phyloP scores from a whole-genome alignment of 116 monocot genomes.

The Cymodocea nodosa region DNA sequence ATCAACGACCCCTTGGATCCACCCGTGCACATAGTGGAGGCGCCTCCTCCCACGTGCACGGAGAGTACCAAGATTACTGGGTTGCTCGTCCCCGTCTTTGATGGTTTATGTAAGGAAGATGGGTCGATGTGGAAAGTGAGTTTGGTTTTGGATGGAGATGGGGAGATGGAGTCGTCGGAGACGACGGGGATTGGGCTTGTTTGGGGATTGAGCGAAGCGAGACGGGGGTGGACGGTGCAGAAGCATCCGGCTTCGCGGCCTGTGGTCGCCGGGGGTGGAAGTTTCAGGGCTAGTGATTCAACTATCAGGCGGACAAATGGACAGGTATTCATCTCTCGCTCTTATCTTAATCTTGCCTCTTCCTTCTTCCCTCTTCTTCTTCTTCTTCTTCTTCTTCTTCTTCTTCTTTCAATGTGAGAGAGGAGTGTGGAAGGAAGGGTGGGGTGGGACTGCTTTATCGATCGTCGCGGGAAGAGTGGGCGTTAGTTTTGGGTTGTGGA shows the following conservation, averaged over 20 bases:
- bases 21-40: slow-evolving; percentile 23
- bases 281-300: slow-evolving; percentile 53
- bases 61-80: slow-evolving; percentile 12
- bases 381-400: background rate
- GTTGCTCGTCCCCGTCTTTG: background rate
- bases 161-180: background rate
- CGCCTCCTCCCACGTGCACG: slow-evolving; percentile 27
- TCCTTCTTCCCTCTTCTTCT: background rate
- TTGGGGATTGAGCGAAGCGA: slow-evolving; percentile 14
- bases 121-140: slow-evolving; percentile 53
- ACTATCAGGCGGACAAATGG: slow-evolving; percentile 60
- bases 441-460: background rate
- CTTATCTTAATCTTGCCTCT: background rate
- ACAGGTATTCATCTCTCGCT: slow-evolving; percentile 52
- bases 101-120: slow-evolving; percentile 10
- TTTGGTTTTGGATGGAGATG: slow-evolving; percentile 9
- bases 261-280: slow-evolving; percentile 15
- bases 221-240: slow-evolving; percentile 23
- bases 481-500: no score
- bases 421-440: background rate
- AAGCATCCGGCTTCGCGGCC: slow-evolving; percentile 12
- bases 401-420: no score
- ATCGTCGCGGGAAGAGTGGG: no score
- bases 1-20: slow-evolving; percentile 15
- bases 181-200: slow-evolving; percentile 30